Base-by-base conservation (phyloP, 805 yeast species). In the Candida xiaguanensis region DNA sequence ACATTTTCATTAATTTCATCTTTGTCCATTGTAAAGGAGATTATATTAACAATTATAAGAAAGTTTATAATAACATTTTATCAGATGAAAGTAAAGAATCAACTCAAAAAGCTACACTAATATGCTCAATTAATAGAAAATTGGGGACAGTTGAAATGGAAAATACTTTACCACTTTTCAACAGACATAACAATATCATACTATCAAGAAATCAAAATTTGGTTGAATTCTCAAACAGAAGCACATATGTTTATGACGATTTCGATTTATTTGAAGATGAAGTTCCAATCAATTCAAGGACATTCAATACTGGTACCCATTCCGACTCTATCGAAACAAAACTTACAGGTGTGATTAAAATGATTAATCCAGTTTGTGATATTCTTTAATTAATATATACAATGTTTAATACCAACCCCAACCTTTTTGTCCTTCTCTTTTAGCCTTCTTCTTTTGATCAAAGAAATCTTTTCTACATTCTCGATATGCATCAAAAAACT, bases 401-500 rank as follows among this genome's bases (percentile, higher is more conserved):
- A 38, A 25, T 17, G 13, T 20, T 20, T 23, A 31, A 37, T 33
- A 45, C 44, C 44, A 55, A 2, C 72, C 72, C 74, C 74, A 68
- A 8, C 74, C 74, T 19, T 63, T 63, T 40, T 51, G 60, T 1
- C 74, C 74, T 22, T 60, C 57, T 18, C 42, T 46, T 38, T 52
- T 57, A 40, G 68, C 74, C 37, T 58, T 49, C 43, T 51, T 63
- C 49, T 53, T 63, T 45, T 67, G 65, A 24, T 52, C 56, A 43
- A 67, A 68, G 42, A 68, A 68, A 44, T 65, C 71, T 53, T 81
- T 81, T 56, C 85, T 84, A 63, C 99, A 91, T 53, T 91, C 99
- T 43, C 91, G 72, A 58, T 91, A 91, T 0, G 97, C 96, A 51
- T 82, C 88, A 58, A 91, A 93, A 55, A 86, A 91, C 43, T 85